Base-by-base conservation (phyloP, 345 rosid species). In the Bruguiera parviflora region DNA sequence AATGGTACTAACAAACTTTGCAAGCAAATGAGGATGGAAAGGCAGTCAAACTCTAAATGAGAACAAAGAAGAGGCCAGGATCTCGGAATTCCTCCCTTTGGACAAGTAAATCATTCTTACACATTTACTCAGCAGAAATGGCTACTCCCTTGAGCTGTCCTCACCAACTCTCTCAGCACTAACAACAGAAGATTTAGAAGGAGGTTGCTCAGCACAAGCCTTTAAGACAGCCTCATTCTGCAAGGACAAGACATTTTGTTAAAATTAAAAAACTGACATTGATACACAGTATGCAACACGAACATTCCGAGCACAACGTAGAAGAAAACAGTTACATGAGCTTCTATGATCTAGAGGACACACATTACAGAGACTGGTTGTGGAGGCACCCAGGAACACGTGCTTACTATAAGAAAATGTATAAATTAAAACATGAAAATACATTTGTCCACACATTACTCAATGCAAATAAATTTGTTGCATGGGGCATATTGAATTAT, bases 161-260 rank as follows among this genome's bases (percentile, higher is more conserved):
- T 10, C 31, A 4, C 16, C 59, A 56, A 56, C 59, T 11, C 16
- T 56, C 31, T 9, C 28, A 56, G 59, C 59, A 24, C 27, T 15
- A 22, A 55, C 15, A 55, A 27, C 59, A 9, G 59, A 56, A 24
- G 28, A 24, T 24, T 56, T 56, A 4, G 31, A 4, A 5, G 31
- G 59, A 24, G 59, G 31, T 56, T 56, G 59, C 59, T 56, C 59
- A 6, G 59, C 25, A 56, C 59, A 56, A 56, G 59, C 59, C 31
- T 24, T 56, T 24, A 56, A 24, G 28, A 56, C 59, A 56, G 59
- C 59, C 29, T 56, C 59, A 56, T 56, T 56, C 59, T 56, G 29
- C 59, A 56, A 27, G 19, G 18, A 56, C 10, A 2, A 56, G 31
- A 56, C 19, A 43, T 11, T 43, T 13, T 43, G 49, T 11, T 43